Evolutionary conservation across 2,329 filamentous ascomycete genomes (phyloP), one percentile per base, ranked within the genome.

Genomic region (Alternaria ethzedia): DNA sequence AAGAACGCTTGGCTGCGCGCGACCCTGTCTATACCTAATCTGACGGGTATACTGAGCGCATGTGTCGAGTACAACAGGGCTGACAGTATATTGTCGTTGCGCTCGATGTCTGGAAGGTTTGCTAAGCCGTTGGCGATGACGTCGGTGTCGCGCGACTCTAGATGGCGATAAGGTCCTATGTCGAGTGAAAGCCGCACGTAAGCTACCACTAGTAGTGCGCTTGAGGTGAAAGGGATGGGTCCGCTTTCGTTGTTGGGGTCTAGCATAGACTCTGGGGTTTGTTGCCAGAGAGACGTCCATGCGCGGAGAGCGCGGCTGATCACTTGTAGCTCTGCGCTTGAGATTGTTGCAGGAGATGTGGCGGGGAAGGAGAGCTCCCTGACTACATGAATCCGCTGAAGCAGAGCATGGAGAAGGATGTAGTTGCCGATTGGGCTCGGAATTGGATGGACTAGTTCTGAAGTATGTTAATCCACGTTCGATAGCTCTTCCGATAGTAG

Each of bases 1-100:
- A 87, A 84, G 47, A 86, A 85, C 0, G 85, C 84, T 54, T 87
- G 85, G 15, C 84, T 88, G 15, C 84, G 78, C 0, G 85, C 85
- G 0, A 88, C 86, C 13, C 84, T 82, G 55, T 86, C 84, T 15
- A 88, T 83, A 0, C 86, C 86, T 0, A 88, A 70, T 21, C 86
- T 78, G 6, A 88, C 86, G 0, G 86, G 86, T 0, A 87, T 86
- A 51, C 85, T 87, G 0, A 88, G 77, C 8, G 85, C 84, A 49
- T 88, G 86, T 0, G 84, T 83, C 1, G 85, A 82, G 64, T 88
- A 86, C 0, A 88, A 76, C 1, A 87, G 78, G 0, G 86, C 86
- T 0, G 82, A 80, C 4, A 84, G 80, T 4, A 85, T 74, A 1
- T 84, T 82, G 45, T 86, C 82, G 21, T 84, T 84, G 0, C 85